Base-by-base conservation (phyloP, 495 filamentous ascomycete genomes). In the Entonaema liquescens region DNA sequence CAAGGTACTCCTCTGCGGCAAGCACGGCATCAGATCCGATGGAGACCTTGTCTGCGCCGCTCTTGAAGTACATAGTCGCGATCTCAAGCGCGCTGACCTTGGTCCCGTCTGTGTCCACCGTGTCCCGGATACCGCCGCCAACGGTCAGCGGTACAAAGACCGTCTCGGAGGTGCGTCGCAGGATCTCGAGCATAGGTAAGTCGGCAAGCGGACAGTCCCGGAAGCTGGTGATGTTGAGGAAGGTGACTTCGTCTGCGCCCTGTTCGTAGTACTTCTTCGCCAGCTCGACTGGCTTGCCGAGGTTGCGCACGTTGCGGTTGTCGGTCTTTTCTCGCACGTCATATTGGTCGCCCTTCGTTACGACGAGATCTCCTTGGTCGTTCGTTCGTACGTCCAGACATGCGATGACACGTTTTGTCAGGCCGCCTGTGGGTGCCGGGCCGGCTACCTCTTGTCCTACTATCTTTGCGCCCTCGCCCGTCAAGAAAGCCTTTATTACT, bases 281-380 rank as follows among this genome's bases (percentile, higher is more conserved):
- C 88, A 98, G 91, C 53, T 97, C 93, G 17, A 99, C 94, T 0
- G 95, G 95, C 81, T 99, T 98, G 68, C 95, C 95, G 0, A 99
- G 82, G 76, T 98, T 99, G 60, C 95, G 87, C 33, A 99, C 95
- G 59, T 89, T 85, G 21, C 93, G 89, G 55, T 85, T 88, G n/a
- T 82, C 80, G 8, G 83, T 83, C 80, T 97, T 97, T 75, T 98
- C 95, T n/a, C 95, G 91, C n/a, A 99, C 95, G 74, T 99, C 95
- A 80, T 99, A 99, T 75, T 98, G 95, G 77, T 99, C 95, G 8
- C 95, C 95, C 80, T 99, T 99, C 5, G 95, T 99, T 15, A 99
- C 95, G 0, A 99, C 96, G 17, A 99, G 81, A 78, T 98, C 96
- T 5, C 96, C 96, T 53, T 91, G 83, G 77, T 99, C 96, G 77